Conservation (phyloP, 306 rosid species). For the Medicago ruthenica region DNA sequence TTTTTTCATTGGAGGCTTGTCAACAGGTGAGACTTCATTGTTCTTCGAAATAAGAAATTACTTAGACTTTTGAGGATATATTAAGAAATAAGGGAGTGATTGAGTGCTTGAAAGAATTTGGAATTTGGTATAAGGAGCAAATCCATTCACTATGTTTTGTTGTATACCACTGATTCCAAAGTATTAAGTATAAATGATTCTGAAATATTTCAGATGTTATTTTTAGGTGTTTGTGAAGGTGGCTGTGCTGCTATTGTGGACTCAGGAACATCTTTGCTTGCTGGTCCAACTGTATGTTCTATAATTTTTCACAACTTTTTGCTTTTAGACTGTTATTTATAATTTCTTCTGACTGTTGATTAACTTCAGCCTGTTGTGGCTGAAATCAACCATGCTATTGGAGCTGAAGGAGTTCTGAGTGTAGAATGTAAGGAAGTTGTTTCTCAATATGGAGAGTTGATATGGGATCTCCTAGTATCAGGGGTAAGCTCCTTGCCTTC, state of each 20-base stretch:
- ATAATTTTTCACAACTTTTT: background rate
- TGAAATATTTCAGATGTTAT: constrained; percentile 30
- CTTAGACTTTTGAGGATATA: background rate
- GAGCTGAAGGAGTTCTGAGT: constrained; percentile 89
- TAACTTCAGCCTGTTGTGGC: constrained; percentile 64
- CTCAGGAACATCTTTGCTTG: constrained; percentile 89
- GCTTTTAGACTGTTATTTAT: background rate
- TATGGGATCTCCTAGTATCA: constrained; percentile 82
- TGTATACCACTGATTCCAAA: constrained; percentile 29
- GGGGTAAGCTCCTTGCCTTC: constrained; percentile 59
- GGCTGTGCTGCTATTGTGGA: constrained; percentile 91
- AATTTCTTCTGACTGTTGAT: constrained; percentile 23
- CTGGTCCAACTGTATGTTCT: constrained; percentile 81
- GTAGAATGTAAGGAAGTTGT: constrained; percentile 77
- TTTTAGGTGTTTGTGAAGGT: constrained; percentile 71
- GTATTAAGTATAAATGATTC: constrained; percentile 23
- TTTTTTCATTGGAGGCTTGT: constrained; percentile 64
- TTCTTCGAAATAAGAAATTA: constrained; percentile 21
- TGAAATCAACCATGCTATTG: constrained; percentile 88
- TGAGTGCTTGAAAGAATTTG: constrained; percentile 28
- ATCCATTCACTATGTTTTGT: background rate
- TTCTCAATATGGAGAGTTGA: constrained; percentile 78
- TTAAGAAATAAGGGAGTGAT: constrained; percentile 2
- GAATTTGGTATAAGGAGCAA: constrained; percentile 1
- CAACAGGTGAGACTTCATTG: constrained; percentile 75